Evolutionary conservation across 768 basidiomycete genomes (phyloP).

Genomic region (Boletus speciosus): DNA sequence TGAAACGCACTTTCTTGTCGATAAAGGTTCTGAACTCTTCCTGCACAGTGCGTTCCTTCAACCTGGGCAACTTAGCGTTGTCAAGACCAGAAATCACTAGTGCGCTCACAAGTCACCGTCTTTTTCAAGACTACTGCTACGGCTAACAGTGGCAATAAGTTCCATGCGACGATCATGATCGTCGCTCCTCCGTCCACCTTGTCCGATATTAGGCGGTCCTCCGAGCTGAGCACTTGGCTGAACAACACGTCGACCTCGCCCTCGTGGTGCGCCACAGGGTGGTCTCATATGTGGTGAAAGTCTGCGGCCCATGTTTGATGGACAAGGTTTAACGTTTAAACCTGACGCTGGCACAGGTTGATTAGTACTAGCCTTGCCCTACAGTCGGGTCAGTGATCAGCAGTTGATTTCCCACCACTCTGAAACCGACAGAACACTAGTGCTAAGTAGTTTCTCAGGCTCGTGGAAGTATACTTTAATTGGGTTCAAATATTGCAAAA

Average conservation of each 20-base stretch:
- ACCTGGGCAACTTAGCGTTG: conserved; percentile 41
- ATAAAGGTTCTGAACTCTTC: conserved; percentile 67
- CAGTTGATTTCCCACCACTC: too few species aligned
- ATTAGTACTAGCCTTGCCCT: too few species aligned
- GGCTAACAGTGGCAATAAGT: conserved; percentile 66
- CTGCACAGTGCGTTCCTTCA: conserved; percentile 58
- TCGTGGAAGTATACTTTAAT: not conserved
- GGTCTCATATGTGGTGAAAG: conserved; percentile 9
- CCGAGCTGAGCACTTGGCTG: not conserved
- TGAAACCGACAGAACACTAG: too few species aligned
- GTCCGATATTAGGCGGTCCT: not conserved
- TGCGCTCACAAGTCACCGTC: conserved; percentile 69
- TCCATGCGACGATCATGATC: conserved; percentile 46
- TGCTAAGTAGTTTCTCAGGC: not conserved
- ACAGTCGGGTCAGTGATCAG: too few species aligned
- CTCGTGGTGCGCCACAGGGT: conserved; percentile 4
- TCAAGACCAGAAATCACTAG: conserved; percentile 20
- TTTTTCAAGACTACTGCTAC: conserved; percentile 71
- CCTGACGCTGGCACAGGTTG: too few species aligned
- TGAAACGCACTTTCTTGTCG: conserved; percentile 53
- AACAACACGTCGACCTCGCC: conserved; percentile 9
- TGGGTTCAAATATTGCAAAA: not conserved
- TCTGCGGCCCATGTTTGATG: not conserved
- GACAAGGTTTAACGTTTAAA: not conserved
- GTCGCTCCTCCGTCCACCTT: not conserved